Conservation (phyloP, 352 stramenopile species). For the Phytophthora foliorum region DNA sequence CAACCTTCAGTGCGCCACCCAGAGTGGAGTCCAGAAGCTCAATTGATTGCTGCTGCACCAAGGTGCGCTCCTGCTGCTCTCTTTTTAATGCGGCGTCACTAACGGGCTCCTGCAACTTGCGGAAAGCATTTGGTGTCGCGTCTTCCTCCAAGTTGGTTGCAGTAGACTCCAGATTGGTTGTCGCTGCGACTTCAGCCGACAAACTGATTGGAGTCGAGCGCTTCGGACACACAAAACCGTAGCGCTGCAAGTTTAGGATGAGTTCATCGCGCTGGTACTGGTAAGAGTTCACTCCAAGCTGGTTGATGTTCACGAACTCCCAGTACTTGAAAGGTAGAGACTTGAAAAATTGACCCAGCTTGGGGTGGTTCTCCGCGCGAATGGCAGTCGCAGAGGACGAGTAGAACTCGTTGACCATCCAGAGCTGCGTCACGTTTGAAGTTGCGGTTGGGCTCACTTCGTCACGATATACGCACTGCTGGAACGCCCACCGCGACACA, state of each 20-base stretch:
- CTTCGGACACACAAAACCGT: conserved; percentile 43
- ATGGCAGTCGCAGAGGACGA: conserved; percentile 13
- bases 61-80: conserved; percentile 25
- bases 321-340: conserved; percentile 32
- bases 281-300: conserved; percentile 38
- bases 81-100: conserved; percentile 9
- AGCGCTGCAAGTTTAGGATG: conserved; percentile 34
- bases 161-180: neutral
- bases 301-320: conserved; percentile 40
- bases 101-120: conserved; percentile 10
- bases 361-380: conserved; percentile 31
- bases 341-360: conserved; percentile 36
- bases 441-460: conserved; percentile 27
- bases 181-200: conserved; percentile 1
- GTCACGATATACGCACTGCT: conserved; percentile 38
- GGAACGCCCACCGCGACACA: conserved; percentile 46
- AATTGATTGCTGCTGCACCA: conserved; percentile 30
- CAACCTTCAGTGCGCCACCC: conserved; percentile 19
- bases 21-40: conserved; percentile 33
- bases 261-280: conserved; percentile 42
- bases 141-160: neutral
- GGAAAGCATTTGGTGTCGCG: neutral
- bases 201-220: conserved; percentile 13
- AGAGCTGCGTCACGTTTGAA: conserved; percentile 43
- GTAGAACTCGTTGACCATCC: conserved; percentile 34